Conservation (phyloP, 179 eudicot species). For the Amaranthus tricolor region DNA sequence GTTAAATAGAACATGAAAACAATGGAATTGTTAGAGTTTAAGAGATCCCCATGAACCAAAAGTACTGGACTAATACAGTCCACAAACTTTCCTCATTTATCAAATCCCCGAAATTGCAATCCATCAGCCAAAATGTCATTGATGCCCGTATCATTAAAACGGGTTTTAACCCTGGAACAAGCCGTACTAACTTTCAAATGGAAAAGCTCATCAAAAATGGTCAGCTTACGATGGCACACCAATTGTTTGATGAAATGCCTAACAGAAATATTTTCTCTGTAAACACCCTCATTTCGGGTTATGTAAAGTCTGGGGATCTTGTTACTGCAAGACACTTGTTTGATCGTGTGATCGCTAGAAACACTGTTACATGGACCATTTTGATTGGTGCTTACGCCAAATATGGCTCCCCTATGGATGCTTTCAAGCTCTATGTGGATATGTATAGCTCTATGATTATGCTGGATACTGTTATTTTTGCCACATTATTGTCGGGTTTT, state of each 20-base stretch:
- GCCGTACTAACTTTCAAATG: slow-evolving; percentile 52
- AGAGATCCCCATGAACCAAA: slow-evolving; percentile 21
- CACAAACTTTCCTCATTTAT: slow-evolving; percentile 29
- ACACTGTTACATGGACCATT: slow-evolving; percentile 72
- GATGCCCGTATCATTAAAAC: slow-evolving; percentile 74
- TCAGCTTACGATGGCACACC: slow-evolving; percentile 42
- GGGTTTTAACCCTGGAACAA: slow-evolving; percentile 59
- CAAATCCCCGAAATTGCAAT: slow-evolving; percentile 4
- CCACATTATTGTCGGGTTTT: slow-evolving; percentile 64
- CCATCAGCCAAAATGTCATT: slow-evolving; percentile 23
- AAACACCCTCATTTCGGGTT: slow-evolving; percentile 59
- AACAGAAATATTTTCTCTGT: slow-evolving; percentile 44
- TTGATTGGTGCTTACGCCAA: slow-evolving; percentile 72
- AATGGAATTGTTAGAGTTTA: neutral
- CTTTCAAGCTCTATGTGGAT: slow-evolving; percentile 48
- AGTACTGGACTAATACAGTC: slow-evolving; percentile 31
- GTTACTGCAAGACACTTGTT: slow-evolving; percentile 55
- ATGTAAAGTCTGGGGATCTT: slow-evolving; percentile 56
- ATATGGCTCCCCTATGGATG: slow-evolving; percentile 37
- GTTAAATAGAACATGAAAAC: neutral
- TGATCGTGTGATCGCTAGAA: slow-evolving; percentile 42
- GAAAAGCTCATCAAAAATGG: slow-evolving; percentile 35
- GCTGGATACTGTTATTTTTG: slow-evolving; percentile 69
- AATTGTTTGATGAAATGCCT: slow-evolving; percentile 75
- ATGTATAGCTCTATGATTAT: slow-evolving; percentile 53